A percentile compares a stretch with the other conserved stretches of the same genome.
These are phyloP conservation scores for Avena eriantha DNA, from an alignment of 176 grass and related monocot species.

Conservation along the genomic window DNA sequence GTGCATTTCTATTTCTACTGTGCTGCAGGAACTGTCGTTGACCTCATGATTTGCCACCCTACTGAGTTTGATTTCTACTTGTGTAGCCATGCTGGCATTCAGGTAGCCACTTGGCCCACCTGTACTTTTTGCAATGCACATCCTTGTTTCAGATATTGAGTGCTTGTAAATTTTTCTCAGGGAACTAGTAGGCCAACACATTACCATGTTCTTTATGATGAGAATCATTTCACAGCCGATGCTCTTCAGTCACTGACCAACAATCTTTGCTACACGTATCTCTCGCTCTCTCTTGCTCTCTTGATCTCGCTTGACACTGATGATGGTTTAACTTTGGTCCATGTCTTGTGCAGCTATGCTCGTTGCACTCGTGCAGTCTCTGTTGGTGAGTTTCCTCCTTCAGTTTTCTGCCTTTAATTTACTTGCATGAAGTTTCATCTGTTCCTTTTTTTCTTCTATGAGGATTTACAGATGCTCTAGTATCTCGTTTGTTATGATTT, in stretches of 20 bases:
- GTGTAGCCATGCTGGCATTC: constrained; percentile 93
- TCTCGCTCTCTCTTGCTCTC: not conserved
- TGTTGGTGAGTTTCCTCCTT: constrained; percentile 54
- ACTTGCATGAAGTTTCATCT: not conserved
- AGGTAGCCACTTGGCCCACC: constrained; percentile 48
- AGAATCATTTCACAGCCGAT: constrained; percentile 74
- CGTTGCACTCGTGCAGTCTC: constrained; percentile 88
- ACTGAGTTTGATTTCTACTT: constrained; percentile 91
- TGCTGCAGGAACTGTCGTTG: constrained; percentile 79
- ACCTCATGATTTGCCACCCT: constrained; percentile 82
- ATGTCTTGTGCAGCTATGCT: constrained; percentile 68
- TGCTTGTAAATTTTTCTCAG: constrained; percentile 43
- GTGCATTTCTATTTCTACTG: not conserved
- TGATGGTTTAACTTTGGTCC: not conserved
- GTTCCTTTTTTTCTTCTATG: not conserved
- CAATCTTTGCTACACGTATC: constrained; percentile 87
- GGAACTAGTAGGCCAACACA: constrained; percentile 85
- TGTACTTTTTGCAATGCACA: not conserved
- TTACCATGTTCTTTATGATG: constrained; percentile 81
- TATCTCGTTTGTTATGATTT: not conserved
- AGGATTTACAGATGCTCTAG: not conserved
- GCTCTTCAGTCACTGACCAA: constrained; percentile 79
- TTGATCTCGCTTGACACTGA: not conserved
- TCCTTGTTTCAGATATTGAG: not conserved
- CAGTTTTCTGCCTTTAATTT: constrained; percentile 10